Percentiles rank a stretch among this genome's conserved stretches.
Conservation (phyloP, 2,329 filamentous ascomycete genomes). For the Intubia oerlemansii region DNA sequence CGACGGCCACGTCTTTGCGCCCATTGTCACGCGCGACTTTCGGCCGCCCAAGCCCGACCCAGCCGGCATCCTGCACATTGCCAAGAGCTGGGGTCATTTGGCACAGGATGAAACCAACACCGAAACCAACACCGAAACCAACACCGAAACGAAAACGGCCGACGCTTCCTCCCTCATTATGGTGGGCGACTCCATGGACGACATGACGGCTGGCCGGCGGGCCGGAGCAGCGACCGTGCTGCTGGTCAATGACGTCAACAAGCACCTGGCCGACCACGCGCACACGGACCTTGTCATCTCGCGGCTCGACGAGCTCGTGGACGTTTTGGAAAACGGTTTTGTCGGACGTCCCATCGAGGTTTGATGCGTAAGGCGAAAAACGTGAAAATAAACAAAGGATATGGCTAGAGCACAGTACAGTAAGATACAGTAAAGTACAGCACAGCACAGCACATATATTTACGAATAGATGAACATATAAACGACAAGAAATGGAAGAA, state of each 20-base stretch:
- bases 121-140: no score
- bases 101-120: no score
- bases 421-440: no score
- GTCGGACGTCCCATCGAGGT: slow-evolving; percentile 9
- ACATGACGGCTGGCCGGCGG: slow-evolving; percentile 68
- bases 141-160: no score
- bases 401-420: neutral
- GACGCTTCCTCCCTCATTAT: slow-evolving; percentile 33
- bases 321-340: slow-evolving; percentile 56
- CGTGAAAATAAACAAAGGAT: neutral
- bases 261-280: slow-evolving; percentile 43
- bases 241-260: slow-evolving; percentile 64
- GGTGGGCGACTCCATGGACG: slow-evolving; percentile 70
- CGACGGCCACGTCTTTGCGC: slow-evolving; percentile 42
- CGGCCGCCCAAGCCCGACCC: slow-evolving; percentile 71
- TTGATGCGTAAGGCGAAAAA: no score
- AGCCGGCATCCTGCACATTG: slow-evolving; percentile 73
- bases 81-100: slow-evolving; percentile 50
- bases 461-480: no score
- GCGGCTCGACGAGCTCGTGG: slow-evolving; percentile 55
- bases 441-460: no score
- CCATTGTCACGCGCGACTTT: slow-evolving; percentile 71
- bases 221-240: slow-evolving; percentile 85
- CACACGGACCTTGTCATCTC: slow-evolving; percentile 58
- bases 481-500: no score